Base-by-base conservation (phyloP, 2,329 filamentous ascomycete genomes). In the Aureobasidium sp. region DNA sequence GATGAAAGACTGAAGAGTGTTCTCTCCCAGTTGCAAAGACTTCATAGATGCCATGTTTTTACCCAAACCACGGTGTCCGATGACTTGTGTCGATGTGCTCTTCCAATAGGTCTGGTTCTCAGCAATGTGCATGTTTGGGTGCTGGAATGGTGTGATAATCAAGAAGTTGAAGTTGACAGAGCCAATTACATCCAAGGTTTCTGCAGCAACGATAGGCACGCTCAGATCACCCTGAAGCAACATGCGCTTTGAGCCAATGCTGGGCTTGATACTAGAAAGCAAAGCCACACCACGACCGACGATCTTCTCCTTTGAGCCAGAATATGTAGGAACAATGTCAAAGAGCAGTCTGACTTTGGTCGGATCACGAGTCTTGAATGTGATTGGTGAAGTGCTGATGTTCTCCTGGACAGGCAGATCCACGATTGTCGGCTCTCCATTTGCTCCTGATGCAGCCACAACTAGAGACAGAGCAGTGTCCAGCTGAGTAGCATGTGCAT, bases 111-210 rank as follows among this genome's bases (percentile, higher is more conserved):
- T 97, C 71, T 95, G 90, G 62, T 91, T 83, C 37, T 91, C 90
- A 1, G 88, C 94, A 66, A 97, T 86, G 61, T 89, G 89, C 88
- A 99, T 94, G 63, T 95, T 95, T 7, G 91, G 90, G 72, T 97
- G 94, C 21, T 86, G 83, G 75, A 99, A 99, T 0, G 94, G 93
- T 0, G 91, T 97, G 68, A 99, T 91, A 69, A 97, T 84, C 36
- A 96, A 78, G 72, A 97, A 97, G 74, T 97, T 97, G 80, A 99
- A 99, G 69, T 96, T 96, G 67, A 99, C 90, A 0, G 88, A 86
- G 16, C 94, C 95, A 66, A 99, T 97, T 9, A 97, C 87, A 63
- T 97, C 93, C 37, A 97, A 78, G 11, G 84, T 87, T 63, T 83
- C 90, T 39, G 87, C 86, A 36, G 89, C 89, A 69, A 97, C 82